Base-by-base conservation (phyloP, 306 rosid genomes). In the Potentilla sterilis region DNA sequence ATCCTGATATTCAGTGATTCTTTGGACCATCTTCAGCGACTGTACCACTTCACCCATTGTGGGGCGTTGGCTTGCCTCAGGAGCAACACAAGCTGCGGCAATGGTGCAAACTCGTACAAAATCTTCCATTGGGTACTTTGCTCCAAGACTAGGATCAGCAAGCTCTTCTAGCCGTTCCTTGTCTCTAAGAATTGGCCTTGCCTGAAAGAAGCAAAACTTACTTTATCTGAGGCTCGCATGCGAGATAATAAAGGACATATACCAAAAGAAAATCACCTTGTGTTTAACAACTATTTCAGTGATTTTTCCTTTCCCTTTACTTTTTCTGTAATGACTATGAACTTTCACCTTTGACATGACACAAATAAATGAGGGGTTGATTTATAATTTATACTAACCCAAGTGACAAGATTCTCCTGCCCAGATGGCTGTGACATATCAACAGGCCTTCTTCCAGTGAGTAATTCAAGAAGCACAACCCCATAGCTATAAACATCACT, bases 21-120 rank as follows among this genome's bases (percentile, higher is more conserved):
- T 37, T 5, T 37, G 40, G 40, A 37, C 40, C 40, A 37, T 37
- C 40, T 37, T 95, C 75, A 95, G 97, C 55, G 99, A 92, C 79
- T 95, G 99, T 42, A 95, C 98, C 81, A 95, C 99, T 85, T 95
- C 99, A 24, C 99, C 99, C 97, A 95, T 95, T 32, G 99, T 90
- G 41, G 99, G 99, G 54, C 99, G 90, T 81, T 95, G 99, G 86
- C 78, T 86, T 72, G 99, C 97, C 89, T 95, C 97, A 6, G 99
- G 92, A 71, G 98, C 91, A 34, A 95, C 99, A 75, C 99, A 95
- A 58, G 99, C 99, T 2, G 99, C 99, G 2, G 99, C 99, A 73
- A 95, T 85, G 9, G 98, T 95, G 87, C 98, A 95, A 51, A 95
- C 96, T 54, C 98, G 87, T 12, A 90, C 57, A 76, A 89, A 92